phyloP scores from a whole-genome alignment of 2,329 filamentous ascomycete species.

The Thielaviopsis populi region DNA sequence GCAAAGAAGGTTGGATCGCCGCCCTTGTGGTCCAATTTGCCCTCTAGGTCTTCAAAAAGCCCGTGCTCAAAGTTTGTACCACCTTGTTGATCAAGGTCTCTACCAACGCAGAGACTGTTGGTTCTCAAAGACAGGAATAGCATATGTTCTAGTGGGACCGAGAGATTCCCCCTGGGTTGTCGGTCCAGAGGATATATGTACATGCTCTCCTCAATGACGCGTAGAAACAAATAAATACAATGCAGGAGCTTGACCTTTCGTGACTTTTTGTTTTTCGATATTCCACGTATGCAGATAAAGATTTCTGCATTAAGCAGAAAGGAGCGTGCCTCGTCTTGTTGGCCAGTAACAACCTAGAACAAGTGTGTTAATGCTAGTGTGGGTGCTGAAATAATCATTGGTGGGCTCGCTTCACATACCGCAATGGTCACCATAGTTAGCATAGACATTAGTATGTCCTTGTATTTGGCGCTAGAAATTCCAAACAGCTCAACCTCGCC shows the following conservation, averaged over 20 bases:
- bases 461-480: constrained; percentile 27
- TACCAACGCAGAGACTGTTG: constrained; percentile 27
- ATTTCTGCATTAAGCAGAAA: constrained; percentile 31
- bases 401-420: constrained; percentile 8
- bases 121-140: constrained; percentile 21
- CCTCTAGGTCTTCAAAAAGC: constrained; percentile 14
- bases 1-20: constrained; percentile 28
- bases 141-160: constrained; percentile 17
- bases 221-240: constrained; percentile 32
- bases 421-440: constrained; percentile 27
- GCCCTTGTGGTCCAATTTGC: background rate
- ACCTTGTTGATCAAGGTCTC: constrained; percentile 31
- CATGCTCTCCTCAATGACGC: constrained; percentile 32
- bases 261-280: constrained; percentile 26
- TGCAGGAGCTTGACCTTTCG: constrained; percentile 30
- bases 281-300: constrained; percentile 27
- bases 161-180: constrained; percentile 4
- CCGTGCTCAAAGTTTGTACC: constrained; percentile 23
- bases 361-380: background rate
- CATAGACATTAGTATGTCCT: constrained; percentile 28
- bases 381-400: too few species aligned
- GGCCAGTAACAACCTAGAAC: constrained; percentile 21
- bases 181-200: constrained; percentile 20
- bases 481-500: constrained; percentile 24
- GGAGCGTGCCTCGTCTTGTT: constrained; percentile 23